Conservation (phyloP, 306 rosid species). For the Echinosophora koreensis region DNA sequence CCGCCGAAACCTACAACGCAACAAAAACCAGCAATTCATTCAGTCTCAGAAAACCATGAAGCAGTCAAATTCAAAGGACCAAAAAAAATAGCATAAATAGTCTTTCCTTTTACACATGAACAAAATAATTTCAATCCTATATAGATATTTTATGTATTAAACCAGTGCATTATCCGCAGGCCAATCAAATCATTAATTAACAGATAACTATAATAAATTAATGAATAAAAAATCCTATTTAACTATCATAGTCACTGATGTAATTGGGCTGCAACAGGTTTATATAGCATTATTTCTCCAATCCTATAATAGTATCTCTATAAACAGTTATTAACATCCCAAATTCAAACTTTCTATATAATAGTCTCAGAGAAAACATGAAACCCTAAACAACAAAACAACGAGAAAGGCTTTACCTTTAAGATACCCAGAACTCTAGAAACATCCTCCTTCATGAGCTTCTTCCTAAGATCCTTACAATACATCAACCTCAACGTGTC, state of each 20-base stretch:
- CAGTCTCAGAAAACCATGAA: conserved; percentile 39
- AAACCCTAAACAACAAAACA: conserved; percentile 13
- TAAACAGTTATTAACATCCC: conserved; percentile 40
- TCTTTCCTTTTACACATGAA: no score
- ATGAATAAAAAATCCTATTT: no score
- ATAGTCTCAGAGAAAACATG: neutral
- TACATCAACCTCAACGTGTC: conserved; percentile 91
- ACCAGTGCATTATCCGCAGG: neutral
- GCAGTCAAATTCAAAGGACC: conserved; percentile 5
- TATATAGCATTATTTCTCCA: neutral
- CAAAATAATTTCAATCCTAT: neutral
- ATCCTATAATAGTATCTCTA: neutral
- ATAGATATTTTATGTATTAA: neutral
- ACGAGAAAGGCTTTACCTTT: conserved; percentile 59
- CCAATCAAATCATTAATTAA: no score
- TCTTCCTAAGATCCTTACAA: conserved; percentile 87
- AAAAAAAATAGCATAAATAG: neutral
- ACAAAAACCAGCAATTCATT: conserved; percentile 31
- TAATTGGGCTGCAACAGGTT: neutral
- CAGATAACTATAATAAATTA: no score
- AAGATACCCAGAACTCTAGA: conserved; percentile 83
- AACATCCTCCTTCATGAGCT: conserved; percentile 89
- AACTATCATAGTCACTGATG: no score
- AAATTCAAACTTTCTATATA: conserved; percentile 42
- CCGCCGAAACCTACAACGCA: conserved; percentile 81